Evolutionary conservation across 805 yeast species (phyloP).

Genomic region (Alloascoidea africana): DNA sequence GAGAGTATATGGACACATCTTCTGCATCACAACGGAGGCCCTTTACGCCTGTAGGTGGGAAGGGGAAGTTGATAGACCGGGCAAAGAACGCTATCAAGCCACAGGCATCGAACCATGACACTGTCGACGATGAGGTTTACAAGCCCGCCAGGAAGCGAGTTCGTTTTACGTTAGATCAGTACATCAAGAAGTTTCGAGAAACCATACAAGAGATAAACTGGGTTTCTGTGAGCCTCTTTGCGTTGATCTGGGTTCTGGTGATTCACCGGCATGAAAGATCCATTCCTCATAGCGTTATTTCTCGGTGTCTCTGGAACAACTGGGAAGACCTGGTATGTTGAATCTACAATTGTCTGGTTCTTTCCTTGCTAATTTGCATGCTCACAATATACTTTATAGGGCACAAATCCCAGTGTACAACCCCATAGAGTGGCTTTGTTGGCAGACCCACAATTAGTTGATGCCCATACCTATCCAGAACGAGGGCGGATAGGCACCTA

Average conservation of each 20-base stretch:
- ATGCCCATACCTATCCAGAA: slow-evolving; percentile 73
- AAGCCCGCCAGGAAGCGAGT: too few species aligned
- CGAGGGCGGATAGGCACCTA: slow-evolving; percentile 34
- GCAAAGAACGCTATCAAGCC: too few species aligned
- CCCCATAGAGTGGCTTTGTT: slow-evolving; percentile 31
- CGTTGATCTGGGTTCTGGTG: background rate
- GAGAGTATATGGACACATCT: too few species aligned
- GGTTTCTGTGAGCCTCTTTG: too few species aligned
- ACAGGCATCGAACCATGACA: too few species aligned
- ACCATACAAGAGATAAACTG: too few species aligned
- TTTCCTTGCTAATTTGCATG: background rate
- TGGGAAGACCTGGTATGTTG: background rate
- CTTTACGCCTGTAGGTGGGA: too few species aligned
- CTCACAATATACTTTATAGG: background rate
- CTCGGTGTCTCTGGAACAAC: background rate
- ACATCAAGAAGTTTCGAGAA: too few species aligned
- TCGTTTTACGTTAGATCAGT: too few species aligned
- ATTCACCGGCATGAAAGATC: background rate
- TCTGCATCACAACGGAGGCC: too few species aligned
- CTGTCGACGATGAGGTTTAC: too few species aligned
- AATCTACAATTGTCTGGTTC: background rate
- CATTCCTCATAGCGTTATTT: background rate
- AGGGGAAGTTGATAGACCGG: too few species aligned
- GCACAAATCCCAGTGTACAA: background rate
- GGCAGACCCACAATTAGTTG: slow-evolving; percentile 94